Percentiles rank a stretch among this genome's conserved stretches.
Conservation (phyloP, 2,329 filamentous ascomycete genomes). For the Colletotrichum coccodes region DNA sequence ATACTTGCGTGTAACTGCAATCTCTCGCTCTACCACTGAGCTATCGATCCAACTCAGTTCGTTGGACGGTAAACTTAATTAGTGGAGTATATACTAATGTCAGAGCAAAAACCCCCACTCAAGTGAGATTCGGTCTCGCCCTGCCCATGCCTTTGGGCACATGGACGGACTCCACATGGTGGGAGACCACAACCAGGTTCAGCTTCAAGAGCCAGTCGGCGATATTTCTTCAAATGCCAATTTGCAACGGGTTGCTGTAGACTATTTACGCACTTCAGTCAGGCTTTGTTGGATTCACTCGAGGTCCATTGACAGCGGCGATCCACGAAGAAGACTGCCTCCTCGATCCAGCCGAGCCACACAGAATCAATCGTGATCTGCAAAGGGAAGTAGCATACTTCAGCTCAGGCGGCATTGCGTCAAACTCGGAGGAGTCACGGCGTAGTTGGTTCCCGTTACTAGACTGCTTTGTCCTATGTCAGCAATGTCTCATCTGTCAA, state of each 20-base stretch:
- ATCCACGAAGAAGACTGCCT: neutral
- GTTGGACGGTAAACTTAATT: neutral
- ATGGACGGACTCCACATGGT: neutral
- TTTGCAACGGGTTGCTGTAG: neutral
- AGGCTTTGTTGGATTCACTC: neutral
- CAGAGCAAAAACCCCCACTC: too few relatives aligned
- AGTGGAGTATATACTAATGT: neutral
- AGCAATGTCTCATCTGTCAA: neutral
- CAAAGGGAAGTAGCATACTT: neutral
- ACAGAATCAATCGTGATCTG: neutral
- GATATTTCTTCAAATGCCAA: slow-evolving; percentile 1
- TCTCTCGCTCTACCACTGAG: slow-evolving; percentile 35
- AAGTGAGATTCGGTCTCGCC: neutral
- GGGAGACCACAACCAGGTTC: slow-evolving; percentile 18
- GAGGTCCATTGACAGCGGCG: too few relatives aligned
- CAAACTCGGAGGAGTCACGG: slow-evolving; percentile 18
- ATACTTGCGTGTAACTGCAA: slow-evolving; percentile 25
- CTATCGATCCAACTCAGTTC: slow-evolving; percentile 24
- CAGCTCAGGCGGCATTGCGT: slow-evolving; percentile 17
- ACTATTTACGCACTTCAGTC: neutral
- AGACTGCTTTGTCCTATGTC: neutral
- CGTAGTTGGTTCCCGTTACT: neutral
- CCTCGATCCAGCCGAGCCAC: neutral
- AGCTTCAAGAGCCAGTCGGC: slow-evolving; percentile 5
- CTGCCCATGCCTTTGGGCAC: too few relatives aligned